Evolutionary conservation across 345 rosid species (phyloP), one percentile per base, ranked within the genome.

Genomic region (Eucalyptus polyanthemos): DNA sequence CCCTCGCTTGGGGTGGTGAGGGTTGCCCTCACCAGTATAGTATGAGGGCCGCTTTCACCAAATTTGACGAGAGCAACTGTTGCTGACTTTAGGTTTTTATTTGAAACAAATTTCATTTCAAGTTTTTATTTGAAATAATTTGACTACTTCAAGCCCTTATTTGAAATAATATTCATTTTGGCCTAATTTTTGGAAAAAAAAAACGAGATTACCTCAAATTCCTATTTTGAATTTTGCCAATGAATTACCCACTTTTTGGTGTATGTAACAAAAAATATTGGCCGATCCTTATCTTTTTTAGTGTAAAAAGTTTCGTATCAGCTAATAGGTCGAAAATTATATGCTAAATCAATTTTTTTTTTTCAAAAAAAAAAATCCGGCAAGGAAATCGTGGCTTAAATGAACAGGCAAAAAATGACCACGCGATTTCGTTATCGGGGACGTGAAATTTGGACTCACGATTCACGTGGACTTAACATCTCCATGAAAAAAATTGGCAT

Each of bases 131-230:
- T 19, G 10, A 53, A 53, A 53, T 0, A 19, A 53, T 53, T 53
- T 53, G 1, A 7, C 0, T 19, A 3, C 1, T 53, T 19, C 0
- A 19, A 3, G 0, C 0, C 1, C 1, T 53, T 53, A 53, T 19
- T 53, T 53, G 5, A 53, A 53, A 4, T 8, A 53, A 53, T 19
- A 0, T 53, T 53, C 0, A 53, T 0, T 53, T 8, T 21, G 2
- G 0, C 5, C 2, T 2, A 4, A 19, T 53, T 21, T 53, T 4
- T 53, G 24, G 0, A 16, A 51, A 51, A 19, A 53, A 19, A 3
- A 19, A 8, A 7, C 0, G 2, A 53, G 25, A 53, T 53, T 21
- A 53, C 25, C 25, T 53, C 2, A 53, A 1, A 53, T 21, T 53
- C 25, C 25, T 21, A 4, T 53, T 53, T 21, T 9, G 25, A 53